phyloP scores from a whole-genome alignment of 1,139 yeast species.

The Candida glucosophila region DNA sequence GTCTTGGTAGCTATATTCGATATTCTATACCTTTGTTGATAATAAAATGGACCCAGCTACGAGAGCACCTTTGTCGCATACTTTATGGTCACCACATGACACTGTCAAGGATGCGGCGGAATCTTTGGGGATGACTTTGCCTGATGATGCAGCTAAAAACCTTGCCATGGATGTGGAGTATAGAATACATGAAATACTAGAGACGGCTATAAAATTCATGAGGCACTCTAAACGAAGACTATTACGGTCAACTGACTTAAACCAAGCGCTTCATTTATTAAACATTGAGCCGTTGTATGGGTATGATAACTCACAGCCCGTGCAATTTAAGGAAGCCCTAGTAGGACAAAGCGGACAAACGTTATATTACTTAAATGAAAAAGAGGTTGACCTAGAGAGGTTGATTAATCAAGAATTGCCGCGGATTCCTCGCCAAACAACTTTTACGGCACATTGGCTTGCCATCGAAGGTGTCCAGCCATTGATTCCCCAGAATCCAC shows the following conservation, averaged over 20 bases:
- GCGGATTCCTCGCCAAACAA: slow-evolving; percentile 84
- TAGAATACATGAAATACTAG: slow-evolving; percentile 88
- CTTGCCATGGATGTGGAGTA: slow-evolving; percentile 98
- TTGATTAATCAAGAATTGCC: slow-evolving; percentile 92
- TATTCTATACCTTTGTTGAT: no score
- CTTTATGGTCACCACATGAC: slow-evolving; percentile 96
- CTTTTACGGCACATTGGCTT: slow-evolving; percentile 96
- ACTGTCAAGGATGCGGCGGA: slow-evolving; percentile 97
- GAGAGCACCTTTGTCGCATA: slow-evolving; percentile 62
- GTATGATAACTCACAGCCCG: slow-evolving; percentile 54
- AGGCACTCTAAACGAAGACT: slow-evolving; percentile 84
- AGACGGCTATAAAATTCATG: slow-evolving; percentile 94
- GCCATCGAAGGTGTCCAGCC: slow-evolving; percentile 99
- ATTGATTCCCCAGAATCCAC: slow-evolving; percentile 93
- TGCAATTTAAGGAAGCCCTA: slow-evolving; percentile 70
- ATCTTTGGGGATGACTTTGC: slow-evolving; percentile 72
- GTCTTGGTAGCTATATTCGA: no score
- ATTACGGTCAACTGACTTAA: slow-evolving; percentile 73
- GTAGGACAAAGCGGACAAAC: slow-evolving; percentile 89
- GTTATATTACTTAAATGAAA: slow-evolving; percentile 81
- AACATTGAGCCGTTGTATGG: slow-evolving; percentile 87
- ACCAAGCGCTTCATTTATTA: slow-evolving; percentile 71
- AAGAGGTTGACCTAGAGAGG: slow-evolving; percentile 89
- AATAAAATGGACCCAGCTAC: slow-evolving; percentile 31
- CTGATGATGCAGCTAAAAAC: slow-evolving; percentile 90